Percentiles rank a stretch among this genome's conserved stretches.
Evolutionary conservation across 345 rosid species (phyloP).

Genomic region (Euphorbia pulcherrima): DNA sequence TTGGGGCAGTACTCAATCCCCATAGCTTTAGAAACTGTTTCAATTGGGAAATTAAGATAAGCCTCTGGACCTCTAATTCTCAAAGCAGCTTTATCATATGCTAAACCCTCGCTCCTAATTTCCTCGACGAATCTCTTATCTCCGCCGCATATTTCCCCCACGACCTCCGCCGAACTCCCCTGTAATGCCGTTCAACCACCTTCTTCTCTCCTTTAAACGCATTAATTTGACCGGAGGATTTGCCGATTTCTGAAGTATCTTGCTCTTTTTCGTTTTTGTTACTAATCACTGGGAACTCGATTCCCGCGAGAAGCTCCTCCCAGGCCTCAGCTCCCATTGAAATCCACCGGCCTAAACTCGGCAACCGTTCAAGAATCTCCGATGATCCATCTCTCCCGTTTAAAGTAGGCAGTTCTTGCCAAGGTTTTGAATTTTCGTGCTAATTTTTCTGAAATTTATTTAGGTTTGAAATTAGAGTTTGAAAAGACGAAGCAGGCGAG

Average conservation of each 20-base stretch:
- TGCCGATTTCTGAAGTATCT: conserved; percentile 2
- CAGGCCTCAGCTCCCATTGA: conserved; percentile 64
- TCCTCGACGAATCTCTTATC: conserved; percentile 67
- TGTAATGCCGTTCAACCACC: conserved; percentile 42
- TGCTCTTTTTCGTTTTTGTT: background rate
- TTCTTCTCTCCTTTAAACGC: conserved; percentile 21
- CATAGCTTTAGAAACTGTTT: conserved; percentile 44
- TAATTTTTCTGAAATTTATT: conserved; percentile 38
- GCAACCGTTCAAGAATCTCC: conserved; percentile 34
- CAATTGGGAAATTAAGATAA: conserved; percentile 62
- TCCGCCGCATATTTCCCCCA: conserved; percentile 93
- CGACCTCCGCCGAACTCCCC: conserved; percentile 79
- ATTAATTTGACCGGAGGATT: background rate
- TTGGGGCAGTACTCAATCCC: conserved; percentile 17
- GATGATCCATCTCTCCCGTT: conserved; percentile 30
- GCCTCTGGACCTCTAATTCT: conserved; percentile 72
- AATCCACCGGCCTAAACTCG: conserved; percentile 58
- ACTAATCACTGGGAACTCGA: conserved; percentile 17
- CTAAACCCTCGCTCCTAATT: conserved; percentile 75
- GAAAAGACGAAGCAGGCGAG: too few relatives aligned
- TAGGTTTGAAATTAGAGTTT: too few relatives aligned
- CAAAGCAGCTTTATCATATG: conserved; percentile 85
- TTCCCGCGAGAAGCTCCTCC: conserved; percentile 44
- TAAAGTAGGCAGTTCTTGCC: conserved; percentile 48
- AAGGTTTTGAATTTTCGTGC: conserved; percentile 28